Conservation (phyloP, 805 yeast genomes). For the Blastobotrys mokoenaii region DNA sequence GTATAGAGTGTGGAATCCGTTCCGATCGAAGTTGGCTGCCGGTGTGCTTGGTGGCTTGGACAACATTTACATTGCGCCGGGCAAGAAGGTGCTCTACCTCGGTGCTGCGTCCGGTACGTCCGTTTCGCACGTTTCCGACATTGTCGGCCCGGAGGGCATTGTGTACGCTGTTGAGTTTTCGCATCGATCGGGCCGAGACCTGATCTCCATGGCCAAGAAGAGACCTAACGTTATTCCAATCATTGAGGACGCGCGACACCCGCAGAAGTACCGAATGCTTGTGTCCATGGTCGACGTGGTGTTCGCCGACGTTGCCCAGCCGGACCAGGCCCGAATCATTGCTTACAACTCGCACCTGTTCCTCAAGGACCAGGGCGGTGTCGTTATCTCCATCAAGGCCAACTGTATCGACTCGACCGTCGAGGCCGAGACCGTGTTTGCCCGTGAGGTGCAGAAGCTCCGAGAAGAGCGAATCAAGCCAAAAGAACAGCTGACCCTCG, state of each 20-base stretch:
- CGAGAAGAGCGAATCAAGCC: constrained; percentile 99
- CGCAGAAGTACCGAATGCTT: constrained; percentile 98
- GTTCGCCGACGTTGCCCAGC: constrained; percentile 99
- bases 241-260: constrained; percentile 99
- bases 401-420: constrained; percentile 99
- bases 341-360: constrained; percentile 97
- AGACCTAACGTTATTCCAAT: constrained; percentile 98
- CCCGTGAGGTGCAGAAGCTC: constrained; percentile 97
- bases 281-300: constrained; percentile 98
- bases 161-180: constrained; percentile 99
- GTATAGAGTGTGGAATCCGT: constrained; percentile 99
- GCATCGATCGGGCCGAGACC: constrained; percentile 99
- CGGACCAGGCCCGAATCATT: constrained; percentile 99
- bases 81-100: constrained; percentile 91
- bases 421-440: constrained; percentile 98
- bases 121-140: constrained; percentile 95
- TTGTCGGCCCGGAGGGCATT: constrained; percentile 98
- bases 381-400: constrained; percentile 97
- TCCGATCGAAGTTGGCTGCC: constrained; percentile 99
- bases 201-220: constrained; percentile 99
- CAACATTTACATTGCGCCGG: constrained; percentile 95
- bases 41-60: constrained; percentile 99
- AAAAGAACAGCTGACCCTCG: constrained; percentile 94
- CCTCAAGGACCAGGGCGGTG: constrained; percentile 98
- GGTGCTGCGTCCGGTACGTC: constrained; percentile 99